Evolutionary conservation across 2,329 filamentous ascomycete species (phyloP).

Genomic region (Neofusicoccum parvum): DNA sequence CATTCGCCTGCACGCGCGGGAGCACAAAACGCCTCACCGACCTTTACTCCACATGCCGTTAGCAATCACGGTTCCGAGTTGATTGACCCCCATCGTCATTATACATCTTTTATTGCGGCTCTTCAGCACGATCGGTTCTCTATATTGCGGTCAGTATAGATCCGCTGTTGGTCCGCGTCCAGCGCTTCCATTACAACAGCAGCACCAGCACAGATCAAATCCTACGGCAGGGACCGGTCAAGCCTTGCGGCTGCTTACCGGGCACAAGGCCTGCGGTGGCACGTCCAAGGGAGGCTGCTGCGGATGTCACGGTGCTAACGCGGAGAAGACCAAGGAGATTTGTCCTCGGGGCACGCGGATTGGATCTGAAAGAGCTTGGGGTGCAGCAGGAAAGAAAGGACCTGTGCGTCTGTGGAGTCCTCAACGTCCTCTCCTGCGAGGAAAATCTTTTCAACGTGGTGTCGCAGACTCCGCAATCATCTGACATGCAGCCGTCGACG

Average conservation of each 20-base stretch:
- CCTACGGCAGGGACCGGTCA: background rate
- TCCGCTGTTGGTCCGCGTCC: background rate
- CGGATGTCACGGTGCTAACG: slow-evolving; percentile 3
- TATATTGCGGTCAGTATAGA: slow-evolving; percentile 4
- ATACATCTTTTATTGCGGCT: background rate
- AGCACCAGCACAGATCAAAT: background rate
- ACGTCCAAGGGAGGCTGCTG: background rate
- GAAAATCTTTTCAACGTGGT: slow-evolving; percentile 18
- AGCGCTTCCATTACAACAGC: background rate
- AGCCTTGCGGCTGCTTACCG: slow-evolving; percentile 4
- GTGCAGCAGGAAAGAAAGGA: background rate
- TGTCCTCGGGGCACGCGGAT: background rate
- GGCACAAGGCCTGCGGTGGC: background rate
- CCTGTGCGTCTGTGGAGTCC: background rate
- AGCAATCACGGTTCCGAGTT: background rate
- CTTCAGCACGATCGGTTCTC: background rate
- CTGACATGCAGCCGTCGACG: slow-evolving; percentile 3
- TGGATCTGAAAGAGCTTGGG: slow-evolving; percentile 14
- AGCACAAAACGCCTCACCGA: slow-evolving; percentile 10
- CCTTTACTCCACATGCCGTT: slow-evolving; percentile 16
- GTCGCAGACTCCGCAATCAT: slow-evolving; percentile 14
- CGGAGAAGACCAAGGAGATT: slow-evolving; percentile 3
- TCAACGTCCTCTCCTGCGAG: slow-evolving; percentile 12
- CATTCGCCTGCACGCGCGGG: background rate
- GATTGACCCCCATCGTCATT: background rate